Conservation (phyloP, 2,329 filamentous ascomycete genomes). For the Stachybotrys chlorohalonatus region DNA sequence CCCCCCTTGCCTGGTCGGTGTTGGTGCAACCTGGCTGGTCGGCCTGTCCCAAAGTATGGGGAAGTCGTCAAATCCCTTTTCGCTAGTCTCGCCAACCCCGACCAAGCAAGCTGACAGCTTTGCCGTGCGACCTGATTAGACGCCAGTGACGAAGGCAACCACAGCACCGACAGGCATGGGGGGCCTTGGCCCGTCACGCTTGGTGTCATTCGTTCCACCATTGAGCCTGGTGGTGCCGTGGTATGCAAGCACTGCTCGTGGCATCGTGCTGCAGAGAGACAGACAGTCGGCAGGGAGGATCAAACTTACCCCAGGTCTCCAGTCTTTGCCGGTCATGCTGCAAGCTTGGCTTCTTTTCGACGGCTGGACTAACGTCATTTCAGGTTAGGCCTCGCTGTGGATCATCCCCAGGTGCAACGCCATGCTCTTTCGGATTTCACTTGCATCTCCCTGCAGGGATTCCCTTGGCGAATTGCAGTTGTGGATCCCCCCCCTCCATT, state of each 20-base stretch:
- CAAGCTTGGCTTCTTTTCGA: neutral
- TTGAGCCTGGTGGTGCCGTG: neutral
- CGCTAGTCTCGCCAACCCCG: neutral
- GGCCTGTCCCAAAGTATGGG: neutral
- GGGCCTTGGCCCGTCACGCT: neutral
- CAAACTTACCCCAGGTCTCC: constrained; percentile 1
- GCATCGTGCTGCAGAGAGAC: no score
- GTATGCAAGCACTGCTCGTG: neutral
- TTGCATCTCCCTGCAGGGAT: neutral
- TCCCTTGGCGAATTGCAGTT: neutral
- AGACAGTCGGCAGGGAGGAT: no score
- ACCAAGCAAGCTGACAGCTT: neutral
- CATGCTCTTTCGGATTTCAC: neutral
- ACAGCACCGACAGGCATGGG: neutral
- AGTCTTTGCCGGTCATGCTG: constrained; percentile 1
- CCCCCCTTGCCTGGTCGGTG: no score
- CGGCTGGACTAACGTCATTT: neutral
- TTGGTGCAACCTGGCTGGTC: neutral
- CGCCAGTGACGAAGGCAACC: neutral
- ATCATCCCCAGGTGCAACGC: neutral
- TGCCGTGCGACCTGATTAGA: neutral
- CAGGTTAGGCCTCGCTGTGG: neutral
- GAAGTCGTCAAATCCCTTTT: neutral
- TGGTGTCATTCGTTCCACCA: neutral
- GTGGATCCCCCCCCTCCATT: neutral